A percentile compares a stretch with the other conserved stretches of the same genome.
Conservation (phyloP, 768 basidiomycete genomes). For the Lentinula sp. region DNA sequence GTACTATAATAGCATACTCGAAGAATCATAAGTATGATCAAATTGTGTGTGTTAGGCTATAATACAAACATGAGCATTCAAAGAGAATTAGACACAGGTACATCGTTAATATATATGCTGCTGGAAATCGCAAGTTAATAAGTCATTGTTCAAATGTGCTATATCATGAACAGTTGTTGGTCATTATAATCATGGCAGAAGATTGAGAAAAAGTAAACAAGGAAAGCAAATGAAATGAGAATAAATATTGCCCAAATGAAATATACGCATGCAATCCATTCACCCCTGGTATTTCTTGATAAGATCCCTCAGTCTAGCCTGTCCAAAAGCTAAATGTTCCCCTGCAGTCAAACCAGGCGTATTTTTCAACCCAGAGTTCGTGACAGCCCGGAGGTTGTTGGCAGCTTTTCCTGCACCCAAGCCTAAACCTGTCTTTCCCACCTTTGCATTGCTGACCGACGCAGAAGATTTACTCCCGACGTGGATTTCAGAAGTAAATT, state of each 20-base stretch:
- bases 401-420: constrained; percentile 10
- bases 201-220: not conserved
- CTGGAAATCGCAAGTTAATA: not conserved
- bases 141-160: not conserved
- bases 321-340: constrained; percentile 64
- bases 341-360: constrained; percentile 10
- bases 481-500: constrained; percentile 13
- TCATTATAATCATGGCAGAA: not conserved
- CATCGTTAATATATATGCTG: not conserved
- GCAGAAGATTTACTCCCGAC: constrained; percentile 11
- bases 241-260: not conserved
- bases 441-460: constrained; percentile 9
- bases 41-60: too few species aligned
- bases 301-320: constrained; percentile 69
- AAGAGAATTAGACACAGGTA: not conserved
- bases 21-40: not conserved
- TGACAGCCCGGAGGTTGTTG: constrained; percentile 11
- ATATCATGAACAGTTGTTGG: not conserved
- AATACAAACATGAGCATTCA: too few species aligned
- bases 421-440: not conserved
- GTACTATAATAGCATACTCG: not conserved
- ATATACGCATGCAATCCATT: not conserved
- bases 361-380: not conserved
- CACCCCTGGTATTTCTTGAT: constrained; percentile 74
- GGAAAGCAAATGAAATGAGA: not conserved